Conservation (phyloP, 2,329 filamentous ascomycete genomes). For the Trichoderma brevicompactum region DNA sequence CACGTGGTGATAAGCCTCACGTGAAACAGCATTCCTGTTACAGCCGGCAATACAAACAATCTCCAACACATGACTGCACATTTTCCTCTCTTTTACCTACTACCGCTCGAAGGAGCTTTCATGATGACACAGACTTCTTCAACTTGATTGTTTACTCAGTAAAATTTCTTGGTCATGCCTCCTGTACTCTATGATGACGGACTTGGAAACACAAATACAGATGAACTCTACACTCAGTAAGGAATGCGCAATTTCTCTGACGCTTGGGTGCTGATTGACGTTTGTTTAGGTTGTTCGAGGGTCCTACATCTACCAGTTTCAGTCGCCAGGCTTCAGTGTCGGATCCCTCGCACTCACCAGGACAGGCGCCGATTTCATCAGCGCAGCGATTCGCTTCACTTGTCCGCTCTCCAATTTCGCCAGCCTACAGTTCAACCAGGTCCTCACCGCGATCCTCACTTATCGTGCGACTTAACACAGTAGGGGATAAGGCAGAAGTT, state of each 20-base stretch:
- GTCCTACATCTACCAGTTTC: too few species aligned
- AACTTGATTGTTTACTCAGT: background rate
- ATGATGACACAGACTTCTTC: background rate
- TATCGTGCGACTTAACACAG: background rate
- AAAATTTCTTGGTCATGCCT: background rate
- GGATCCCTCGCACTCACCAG: background rate
- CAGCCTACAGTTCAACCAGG: background rate
- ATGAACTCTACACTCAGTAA: background rate
- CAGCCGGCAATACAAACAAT: background rate
- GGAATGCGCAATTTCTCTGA: background rate
- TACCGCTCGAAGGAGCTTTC: too few species aligned
- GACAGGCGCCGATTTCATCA: background rate
- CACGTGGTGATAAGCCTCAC: slow-evolving; percentile 7
- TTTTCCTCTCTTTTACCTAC: background rate
- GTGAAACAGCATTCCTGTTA: slow-evolving; percentile 5
- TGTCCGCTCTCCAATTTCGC: slow-evolving; percentile 1
- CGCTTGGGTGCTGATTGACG: background rate
- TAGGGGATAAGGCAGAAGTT: background rate
- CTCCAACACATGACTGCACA: background rate
- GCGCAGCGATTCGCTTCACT: background rate
- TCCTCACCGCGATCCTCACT: background rate
- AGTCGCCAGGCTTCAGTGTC: background rate
- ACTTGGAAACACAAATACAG: background rate
- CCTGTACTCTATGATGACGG: background rate
- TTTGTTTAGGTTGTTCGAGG: background rate